A percentile compares a stretch with the other conserved stretches of the same genome.
These are phyloP conservation scores for Brassica balearica DNA, from an alignment of 441 rosid species.

Conservation along the genomic window DNA sequence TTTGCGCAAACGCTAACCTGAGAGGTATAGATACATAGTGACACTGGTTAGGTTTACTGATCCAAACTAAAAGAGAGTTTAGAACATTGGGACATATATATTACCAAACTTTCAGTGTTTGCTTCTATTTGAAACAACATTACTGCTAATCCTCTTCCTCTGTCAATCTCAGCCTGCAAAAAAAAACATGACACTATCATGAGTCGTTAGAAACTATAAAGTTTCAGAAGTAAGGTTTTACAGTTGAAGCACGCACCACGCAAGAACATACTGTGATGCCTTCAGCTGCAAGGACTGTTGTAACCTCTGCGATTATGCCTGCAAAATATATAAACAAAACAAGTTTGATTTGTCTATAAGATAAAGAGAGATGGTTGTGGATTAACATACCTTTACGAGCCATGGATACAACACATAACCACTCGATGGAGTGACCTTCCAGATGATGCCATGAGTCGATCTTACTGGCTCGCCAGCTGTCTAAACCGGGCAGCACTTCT, in stretches of 20 bases:
- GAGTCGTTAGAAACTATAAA: background rate
- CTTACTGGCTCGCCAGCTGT: slow-evolving; percentile 90
- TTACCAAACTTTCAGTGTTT: slow-evolving; percentile 75
- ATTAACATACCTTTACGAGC: slow-evolving; percentile 37
- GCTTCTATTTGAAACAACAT: slow-evolving; percentile 91
- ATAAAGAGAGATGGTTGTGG: too few relatives aligned
- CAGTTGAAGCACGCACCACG: slow-evolving; percentile 66
- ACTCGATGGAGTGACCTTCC: slow-evolving; percentile 84
- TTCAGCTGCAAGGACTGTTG: slow-evolving; percentile 74
- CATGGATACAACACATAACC: slow-evolving; percentile 71
- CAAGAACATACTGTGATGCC: slow-evolving; percentile 84
- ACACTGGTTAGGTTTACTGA: slow-evolving; percentile 2
- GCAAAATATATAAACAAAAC: slow-evolving; percentile 29
- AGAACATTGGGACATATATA: background rate
- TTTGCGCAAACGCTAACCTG: slow-evolving; percentile 82
- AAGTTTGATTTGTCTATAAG: background rate
- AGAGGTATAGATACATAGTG: slow-evolving; percentile 14
- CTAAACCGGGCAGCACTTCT: slow-evolving; percentile 88
- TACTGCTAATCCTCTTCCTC: slow-evolving; percentile 92
- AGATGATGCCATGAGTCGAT: slow-evolving; percentile 88
- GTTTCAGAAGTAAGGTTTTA: background rate
- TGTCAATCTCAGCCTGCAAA: slow-evolving; percentile 82
- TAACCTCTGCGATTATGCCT: slow-evolving; percentile 93
- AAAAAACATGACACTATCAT: too few relatives aligned
- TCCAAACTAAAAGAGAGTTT: slow-evolving; percentile 1